Conservation (phyloP, 257 asterid species). For the Nicotiana obtusifolia region DNA sequence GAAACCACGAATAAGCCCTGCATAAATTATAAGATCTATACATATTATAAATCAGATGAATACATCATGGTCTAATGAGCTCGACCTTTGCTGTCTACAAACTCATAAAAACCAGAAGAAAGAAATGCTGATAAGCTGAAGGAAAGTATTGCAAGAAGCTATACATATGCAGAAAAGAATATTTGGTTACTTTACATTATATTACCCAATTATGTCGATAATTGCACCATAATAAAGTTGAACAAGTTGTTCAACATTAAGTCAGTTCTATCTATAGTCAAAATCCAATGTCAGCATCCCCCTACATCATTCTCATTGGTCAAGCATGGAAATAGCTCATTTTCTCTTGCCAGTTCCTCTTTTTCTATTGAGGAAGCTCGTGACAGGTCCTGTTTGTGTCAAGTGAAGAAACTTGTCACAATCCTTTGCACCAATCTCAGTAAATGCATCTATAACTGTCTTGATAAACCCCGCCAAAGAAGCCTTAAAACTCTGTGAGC, state of each 20-base stretch:
- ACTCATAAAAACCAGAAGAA: neutral
- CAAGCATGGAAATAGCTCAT: neutral
- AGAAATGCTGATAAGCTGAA: neutral
- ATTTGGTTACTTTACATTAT: neutral
- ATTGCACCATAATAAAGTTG: neutral
- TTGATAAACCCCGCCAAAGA: conserved; percentile 35
- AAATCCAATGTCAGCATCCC: conserved; percentile 3
- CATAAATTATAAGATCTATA: neutral
- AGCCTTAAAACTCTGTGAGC: conserved; percentile 50
- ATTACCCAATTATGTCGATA: too few relatives aligned
- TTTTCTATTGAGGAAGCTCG: too few relatives aligned
- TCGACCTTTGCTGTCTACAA: neutral
- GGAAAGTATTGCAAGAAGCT: neutral
- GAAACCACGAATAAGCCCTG: neutral
- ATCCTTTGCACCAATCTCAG: conserved; percentile 51
- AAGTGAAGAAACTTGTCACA: conserved; percentile 51
- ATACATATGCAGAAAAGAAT: neutral
- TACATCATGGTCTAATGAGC: neutral
- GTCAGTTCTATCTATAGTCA: neutral
- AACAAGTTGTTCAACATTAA: neutral
- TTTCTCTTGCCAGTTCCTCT: too few relatives aligned
- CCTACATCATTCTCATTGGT: neutral
- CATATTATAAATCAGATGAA: neutral
- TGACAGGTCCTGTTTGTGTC: conserved; percentile 9
- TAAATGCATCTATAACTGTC: conserved; percentile 41